A percentile compares a stretch with the other conserved stretches of the same genome.
Conservation (phyloP, 371 early-diverging fungal species). For the Mucor lusitanicus region DNA sequence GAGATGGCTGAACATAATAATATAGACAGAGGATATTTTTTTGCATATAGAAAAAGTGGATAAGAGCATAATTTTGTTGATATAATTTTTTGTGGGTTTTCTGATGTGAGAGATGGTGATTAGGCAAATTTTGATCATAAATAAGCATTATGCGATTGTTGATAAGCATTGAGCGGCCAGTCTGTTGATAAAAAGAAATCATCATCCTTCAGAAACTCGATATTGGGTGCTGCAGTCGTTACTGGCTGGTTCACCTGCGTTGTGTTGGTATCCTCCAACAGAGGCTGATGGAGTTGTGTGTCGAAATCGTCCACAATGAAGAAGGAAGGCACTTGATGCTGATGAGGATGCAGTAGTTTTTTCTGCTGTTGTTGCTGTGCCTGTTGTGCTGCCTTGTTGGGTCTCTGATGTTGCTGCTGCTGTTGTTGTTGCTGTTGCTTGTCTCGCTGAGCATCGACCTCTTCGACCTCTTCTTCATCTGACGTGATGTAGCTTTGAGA, state of each 20-base stretch:
- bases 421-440: background rate
- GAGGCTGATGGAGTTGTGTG: constrained; percentile 11
- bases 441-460: constrained; percentile 1
- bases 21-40: background rate
- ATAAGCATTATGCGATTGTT: constrained; percentile 9
- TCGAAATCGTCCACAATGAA: constrained; percentile 32
- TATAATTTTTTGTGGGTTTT: background rate
- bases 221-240: constrained; percentile 1
- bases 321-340: constrained; percentile 10
- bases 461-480: constrained; percentile 27
- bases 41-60: background rate
- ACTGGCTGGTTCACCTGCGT: background rate
- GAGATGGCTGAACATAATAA: background rate
- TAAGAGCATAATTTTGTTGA: background rate
- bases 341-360: background rate
- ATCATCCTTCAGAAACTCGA: constrained; percentile 26
- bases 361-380: background rate
- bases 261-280: background rate
- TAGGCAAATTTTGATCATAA: constrained; percentile 3
- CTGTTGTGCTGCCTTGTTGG: background rate
- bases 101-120: background rate
- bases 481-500: constrained; percentile 28
- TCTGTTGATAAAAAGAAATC: constrained; percentile 23
- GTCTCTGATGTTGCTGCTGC: constrained; percentile 2
- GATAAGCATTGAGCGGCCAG: constrained; percentile 20